Base-by-base conservation (phyloP, 1,139 yeast species). In the Kodamaea fungicola region DNA sequence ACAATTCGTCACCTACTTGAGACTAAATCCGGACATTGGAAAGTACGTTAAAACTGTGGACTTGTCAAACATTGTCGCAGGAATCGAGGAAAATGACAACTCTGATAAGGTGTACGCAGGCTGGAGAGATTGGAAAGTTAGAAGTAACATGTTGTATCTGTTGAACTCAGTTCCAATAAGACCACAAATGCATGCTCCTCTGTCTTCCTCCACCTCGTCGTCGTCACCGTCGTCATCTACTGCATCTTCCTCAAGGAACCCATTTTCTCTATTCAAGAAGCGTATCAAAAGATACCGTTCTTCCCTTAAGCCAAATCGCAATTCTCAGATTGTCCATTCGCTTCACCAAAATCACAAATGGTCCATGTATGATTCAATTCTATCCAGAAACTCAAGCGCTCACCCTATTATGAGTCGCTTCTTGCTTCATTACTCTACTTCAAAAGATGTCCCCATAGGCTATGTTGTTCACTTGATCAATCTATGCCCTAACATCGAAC, bases 101-200 rank as follows among this genome's bases (percentile, higher is more conserved):
- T 44, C 42, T 5, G 45, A 54, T 7, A 52, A 55, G 28, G 57
- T 61, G 3, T 55, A 67, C 32, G 92, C 95, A 0, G 84, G 92
- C 9, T 87, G 96, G 96, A 71, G 95, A 52, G 96, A 87, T 57
- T 85, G 95, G 95, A 82, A 85, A 50, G 81, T 74, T 49, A 72
- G 83, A 43, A 75, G 74, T 32, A 88, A 83, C 55, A 86, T 90
- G 1, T 55, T 84, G 22, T 84, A 83, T 54, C 54, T 71, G 2
- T 46, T 59, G 21, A 64, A 59, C 39, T 43, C 52, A 2, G 46
- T 27, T 10, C 29, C 13, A 4, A 12, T 27, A 12, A 27, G 12
- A 27, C 9, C 16, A 9, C 19, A 16, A 16, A 16, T 16, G 19
- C 19, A 16, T 16, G 19, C 19, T 16, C 19, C 19, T 16, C 19